These are phyloP conservation scores for Epichloe sp. DNA, from an alignment of 2,329 filamentous ascomycete genomes.

Conservation along the genomic window DNA sequence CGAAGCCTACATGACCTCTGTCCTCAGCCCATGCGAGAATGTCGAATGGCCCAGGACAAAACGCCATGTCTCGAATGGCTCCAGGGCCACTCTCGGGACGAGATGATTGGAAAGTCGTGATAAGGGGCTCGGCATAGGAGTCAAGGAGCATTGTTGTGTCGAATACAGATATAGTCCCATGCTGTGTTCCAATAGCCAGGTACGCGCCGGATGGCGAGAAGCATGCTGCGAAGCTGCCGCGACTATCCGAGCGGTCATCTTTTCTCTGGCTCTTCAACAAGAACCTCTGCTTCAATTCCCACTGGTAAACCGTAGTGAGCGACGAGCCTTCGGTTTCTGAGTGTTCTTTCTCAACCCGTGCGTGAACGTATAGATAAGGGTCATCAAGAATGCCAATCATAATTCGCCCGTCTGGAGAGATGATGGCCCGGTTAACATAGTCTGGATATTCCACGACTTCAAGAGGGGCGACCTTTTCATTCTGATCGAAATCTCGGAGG, in stretches of 20 bases:
- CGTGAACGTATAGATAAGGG: slow-evolving; percentile 73
- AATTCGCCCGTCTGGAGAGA: slow-evolving; percentile 75
- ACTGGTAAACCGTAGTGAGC: slow-evolving; percentile 27
- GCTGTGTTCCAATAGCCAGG: slow-evolving; percentile 66
- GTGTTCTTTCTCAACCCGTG: slow-evolving; percentile 30
- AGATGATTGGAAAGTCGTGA: slow-evolving; percentile 68
- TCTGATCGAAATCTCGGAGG: slow-evolving; percentile 43
- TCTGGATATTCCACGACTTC: slow-evolving; percentile 64
- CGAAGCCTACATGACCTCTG: slow-evolving; percentile 59
- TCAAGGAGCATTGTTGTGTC: slow-evolving; percentile 39
- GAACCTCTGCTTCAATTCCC: slow-evolving; percentile 38
- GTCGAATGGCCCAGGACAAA: slow-evolving; percentile 81
- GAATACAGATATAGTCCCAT: slow-evolving; percentile 66
- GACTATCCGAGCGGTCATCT: slow-evolving; percentile 39
- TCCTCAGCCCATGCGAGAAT: slow-evolving; percentile 91
- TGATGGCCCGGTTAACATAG: slow-evolving; percentile 85
- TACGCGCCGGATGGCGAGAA: slow-evolving; percentile 61
- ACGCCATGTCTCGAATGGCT: slow-evolving; percentile 81
- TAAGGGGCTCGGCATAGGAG: slow-evolving; percentile 42
- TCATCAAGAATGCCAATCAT: slow-evolving; percentile 81
- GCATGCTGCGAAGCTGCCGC: slow-evolving; percentile 64
- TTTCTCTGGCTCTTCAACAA: slow-evolving; percentile 45
- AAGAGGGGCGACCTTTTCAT: slow-evolving; percentile 40
- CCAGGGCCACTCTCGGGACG: slow-evolving; percentile 57
- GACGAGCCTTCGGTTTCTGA: slow-evolving; percentile 11